Evolutionary conservation across 768 basidiomycete species (phyloP).

Genomic region (Udeniomyces megalosporus): DNA sequence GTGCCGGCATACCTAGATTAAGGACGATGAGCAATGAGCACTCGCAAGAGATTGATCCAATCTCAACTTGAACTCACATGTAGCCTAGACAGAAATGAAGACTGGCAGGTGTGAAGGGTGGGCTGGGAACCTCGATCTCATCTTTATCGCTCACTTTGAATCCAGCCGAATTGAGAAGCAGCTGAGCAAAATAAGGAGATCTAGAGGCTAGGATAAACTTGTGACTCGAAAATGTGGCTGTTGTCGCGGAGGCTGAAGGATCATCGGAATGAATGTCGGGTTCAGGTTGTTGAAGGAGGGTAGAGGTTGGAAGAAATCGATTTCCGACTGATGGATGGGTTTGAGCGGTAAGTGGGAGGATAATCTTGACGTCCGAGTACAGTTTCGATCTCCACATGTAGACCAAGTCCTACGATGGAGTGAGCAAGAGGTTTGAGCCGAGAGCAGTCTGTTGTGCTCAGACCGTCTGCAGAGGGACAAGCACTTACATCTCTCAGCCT

Average conservation of each 20-base stretch:
- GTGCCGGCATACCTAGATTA: slow-evolving; percentile 71
- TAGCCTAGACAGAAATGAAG: slow-evolving; percentile 15
- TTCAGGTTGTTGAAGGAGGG: too few species aligned
- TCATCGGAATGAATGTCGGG: slow-evolving; percentile 1
- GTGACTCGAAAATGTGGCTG: slow-evolving; percentile 77
- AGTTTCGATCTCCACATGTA: slow-evolving; percentile 94
- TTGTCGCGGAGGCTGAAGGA: slow-evolving; percentile 39
- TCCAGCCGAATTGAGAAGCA: slow-evolving; percentile 40
- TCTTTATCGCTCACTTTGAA: background rate
- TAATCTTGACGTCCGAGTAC: slow-evolving; percentile 78
- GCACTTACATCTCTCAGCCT: slow-evolving; percentile 50
- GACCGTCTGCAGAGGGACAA: background rate
- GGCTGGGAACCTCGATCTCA: slow-evolving; percentile 11
- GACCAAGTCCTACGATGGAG: slow-evolving; percentile 46
- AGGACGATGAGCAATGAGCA: background rate
- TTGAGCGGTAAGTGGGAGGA: slow-evolving; percentile 33
- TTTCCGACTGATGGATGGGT: too few species aligned
- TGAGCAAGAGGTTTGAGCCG: background rate
- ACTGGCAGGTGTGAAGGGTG: slow-evolving; percentile 14
- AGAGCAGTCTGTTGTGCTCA: background rate
- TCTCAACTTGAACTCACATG: slow-evolving; percentile 3
- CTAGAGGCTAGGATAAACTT: slow-evolving; percentile 82
- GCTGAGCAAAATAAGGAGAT: slow-evolving; percentile 67
- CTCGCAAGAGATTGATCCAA: background rate
- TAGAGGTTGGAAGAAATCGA: too few species aligned